Percentiles rank a stretch among this genome's conserved stretches.
Evolutionary conservation across 352 stramenopile genomes (phyloP).

Genomic region (Plasmopara muralis): DNA sequence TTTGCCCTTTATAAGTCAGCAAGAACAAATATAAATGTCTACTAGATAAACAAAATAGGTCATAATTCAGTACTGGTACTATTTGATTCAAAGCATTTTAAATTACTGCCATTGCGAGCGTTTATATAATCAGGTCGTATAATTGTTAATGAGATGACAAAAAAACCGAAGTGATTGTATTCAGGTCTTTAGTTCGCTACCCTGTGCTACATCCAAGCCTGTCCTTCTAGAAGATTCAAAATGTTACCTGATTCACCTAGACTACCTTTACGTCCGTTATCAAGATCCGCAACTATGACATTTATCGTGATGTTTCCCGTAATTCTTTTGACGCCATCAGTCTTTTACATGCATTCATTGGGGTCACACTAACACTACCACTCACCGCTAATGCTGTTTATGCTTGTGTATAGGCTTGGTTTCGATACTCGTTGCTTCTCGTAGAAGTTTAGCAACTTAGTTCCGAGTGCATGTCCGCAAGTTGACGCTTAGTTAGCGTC

Average conservation of each 20-base stretch:
- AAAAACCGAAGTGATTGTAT: not conserved
- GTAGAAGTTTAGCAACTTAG: not conserved
- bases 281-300: not conserved
- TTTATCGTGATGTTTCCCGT: not conserved
- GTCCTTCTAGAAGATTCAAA: not conserved
- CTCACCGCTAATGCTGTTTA: conserved; percentile 1
- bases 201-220: not conserved
- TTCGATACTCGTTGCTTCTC: not conserved
- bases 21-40: too few relatives aligned
- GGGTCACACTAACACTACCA: not conserved
- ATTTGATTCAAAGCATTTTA: too few relatives aligned
- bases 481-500: not conserved
- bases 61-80: too few relatives aligned
- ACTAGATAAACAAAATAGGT: too few relatives aligned
- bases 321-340: not conserved
- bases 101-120: too few relatives aligned
- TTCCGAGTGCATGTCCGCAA: not conserved
- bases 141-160: not conserved
- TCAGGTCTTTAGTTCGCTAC: not conserved
- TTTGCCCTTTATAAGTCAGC: too few relatives aligned
- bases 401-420: not conserved
- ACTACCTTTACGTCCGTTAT: not conserved
- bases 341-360: not conserved
- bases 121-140: not conserved
- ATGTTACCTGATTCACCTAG: not conserved